Percentiles rank a stretch among this genome's conserved stretches.
Conservation (phyloP, 306 rosid species). For the Dryas drummondii region DNA sequence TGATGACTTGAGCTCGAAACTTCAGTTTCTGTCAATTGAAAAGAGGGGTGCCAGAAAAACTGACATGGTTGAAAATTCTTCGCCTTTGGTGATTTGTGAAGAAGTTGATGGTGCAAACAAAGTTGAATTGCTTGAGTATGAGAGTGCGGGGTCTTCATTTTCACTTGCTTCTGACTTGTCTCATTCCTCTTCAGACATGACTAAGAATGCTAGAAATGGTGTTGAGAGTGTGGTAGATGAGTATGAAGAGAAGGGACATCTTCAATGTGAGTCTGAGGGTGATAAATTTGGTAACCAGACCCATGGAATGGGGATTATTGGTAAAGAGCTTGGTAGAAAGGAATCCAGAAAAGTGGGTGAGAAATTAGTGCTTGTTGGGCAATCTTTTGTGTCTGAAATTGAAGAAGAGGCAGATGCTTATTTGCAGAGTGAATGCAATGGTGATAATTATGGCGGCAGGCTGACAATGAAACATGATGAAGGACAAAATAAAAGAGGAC, state of each 20-base stretch:
- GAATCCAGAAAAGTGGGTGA: slow-evolving; percentile 21
- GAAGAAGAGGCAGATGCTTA: neutral
- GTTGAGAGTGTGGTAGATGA: slow-evolving; percentile 16
- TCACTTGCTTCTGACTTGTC: slow-evolving; percentile 33
- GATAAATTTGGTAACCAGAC: neutral
- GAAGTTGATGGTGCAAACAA: slow-evolving; percentile 31
- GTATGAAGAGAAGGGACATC: neutral
- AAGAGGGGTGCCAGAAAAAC: slow-evolving; percentile 30
- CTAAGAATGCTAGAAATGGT: slow-evolving; percentile 14
- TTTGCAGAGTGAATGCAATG: neutral
- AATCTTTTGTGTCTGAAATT: slow-evolving; percentile 12
- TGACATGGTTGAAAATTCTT: slow-evolving; percentile 23
- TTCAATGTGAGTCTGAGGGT: neutral
- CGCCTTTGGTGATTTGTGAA: slow-evolving; percentile 18
- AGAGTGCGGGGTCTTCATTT: slow-evolving; percentile 59
- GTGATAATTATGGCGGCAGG: slow-evolving; percentile 1
- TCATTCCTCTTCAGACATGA: slow-evolving; percentile 32
- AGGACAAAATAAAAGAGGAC: slow-evolving; percentile 11
- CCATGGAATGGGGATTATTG: neutral
- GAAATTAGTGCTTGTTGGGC: slow-evolving; percentile 4
- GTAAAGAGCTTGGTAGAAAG: neutral
- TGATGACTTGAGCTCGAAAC: slow-evolving; percentile 63
- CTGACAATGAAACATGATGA: neutral
- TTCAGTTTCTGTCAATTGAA: slow-evolving; percentile 67
- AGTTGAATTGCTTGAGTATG: slow-evolving; percentile 34